Base-by-base conservation (phyloP, 495 filamentous ascomycete genomes). In the Daldinia concentrica region DNA sequence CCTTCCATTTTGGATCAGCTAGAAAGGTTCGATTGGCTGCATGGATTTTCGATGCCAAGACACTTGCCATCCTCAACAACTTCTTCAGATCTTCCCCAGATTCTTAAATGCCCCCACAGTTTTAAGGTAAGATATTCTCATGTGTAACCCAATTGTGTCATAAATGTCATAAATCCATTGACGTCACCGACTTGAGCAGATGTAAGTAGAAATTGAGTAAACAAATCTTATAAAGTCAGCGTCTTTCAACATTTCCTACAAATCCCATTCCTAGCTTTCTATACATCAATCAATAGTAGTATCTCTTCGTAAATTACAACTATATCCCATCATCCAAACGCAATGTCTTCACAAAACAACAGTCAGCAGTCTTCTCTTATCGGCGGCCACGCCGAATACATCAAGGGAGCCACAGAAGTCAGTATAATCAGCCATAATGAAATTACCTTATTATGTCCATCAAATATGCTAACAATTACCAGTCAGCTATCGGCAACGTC, bases 391-490 rank as follows among this genome's bases (percentile, higher is more conserved):
- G 81, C 79, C 27, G 81, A 84, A 66, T 85, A 82, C 55, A 75
- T 84, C 63, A 84, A 85, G 55, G 83, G 83, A 39, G 79, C 79
- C 6, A 73, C 81, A n/a, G 82, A 85, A 76, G 83, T 84, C 6
- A 58, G 69, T 69, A 12, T 8, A 57, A 4, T 11, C 14, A 1
- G 26, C 26, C 6, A 26, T 3, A 29, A 12, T 7, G 9, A 34
- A 24, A 55, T 17, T 0, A 32, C 6, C 29, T 32, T 45, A 3
- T 7, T 14, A 29, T 45, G 7, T n/a, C 17, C 4, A n/a, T 3
- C 2, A 37, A n/a, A 32, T 14, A 29, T 62, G 17, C 41, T 70
- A 66, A 71, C 41, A 12, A n/a, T 3, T 8, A 37, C 2, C 43
- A 83, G 81, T 71, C 71, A 36, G 59, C 79, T n/a, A 79, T 84